A percentile compares a stretch with the other conserved stretches of the same genome.
phyloP scores from a whole-genome alignment of 495 filamentous ascomycete species.

The Rhypophila decipiens region DNA sequence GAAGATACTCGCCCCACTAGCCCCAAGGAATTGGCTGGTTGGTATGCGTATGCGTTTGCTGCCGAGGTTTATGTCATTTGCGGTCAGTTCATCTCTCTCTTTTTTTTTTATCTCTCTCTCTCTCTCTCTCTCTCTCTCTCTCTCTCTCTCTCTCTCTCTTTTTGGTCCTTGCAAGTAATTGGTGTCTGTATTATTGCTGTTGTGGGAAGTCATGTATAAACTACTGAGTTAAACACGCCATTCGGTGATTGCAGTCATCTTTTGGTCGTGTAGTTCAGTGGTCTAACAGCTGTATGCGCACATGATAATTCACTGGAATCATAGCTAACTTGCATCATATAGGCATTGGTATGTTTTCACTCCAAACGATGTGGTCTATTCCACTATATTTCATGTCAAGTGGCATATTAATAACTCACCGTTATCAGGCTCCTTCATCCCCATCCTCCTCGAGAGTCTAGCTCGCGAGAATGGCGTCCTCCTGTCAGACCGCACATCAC shows the following conservation, averaged over 20 bases:
- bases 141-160: not conserved
- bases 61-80: constrained; percentile 98
- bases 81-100: constrained; percentile 46
- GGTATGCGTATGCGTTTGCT: constrained; percentile 95
- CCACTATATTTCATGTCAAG: not conserved
- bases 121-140: not conserved
- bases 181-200: too few relatives aligned
- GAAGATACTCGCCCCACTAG: constrained; percentile 88
- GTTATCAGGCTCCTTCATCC: constrained; percentile 79
- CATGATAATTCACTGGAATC: too few relatives aligned
- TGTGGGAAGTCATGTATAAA: too few relatives aligned
- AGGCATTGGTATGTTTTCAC: constrained; percentile 22
- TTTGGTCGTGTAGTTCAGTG: too few relatives aligned
- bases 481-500: constrained; percentile 62
- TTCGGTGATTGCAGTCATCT: too few relatives aligned
- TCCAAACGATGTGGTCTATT: not conserved
- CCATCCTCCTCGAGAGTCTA: constrained; percentile 90
- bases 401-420: constrained; percentile 3
- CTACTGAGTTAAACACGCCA: not conserved
- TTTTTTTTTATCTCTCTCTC: not conserved
- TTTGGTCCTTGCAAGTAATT: not conserved
- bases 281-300: too few relatives aligned
- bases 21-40: constrained; percentile 79
- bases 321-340: constrained; percentile 1
- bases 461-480: constrained; percentile 85